A percentile compares a stretch with the other conserved stretches of the same genome.
These are phyloP conservation scores for Tranzscheliella williamsii DNA, from an alignment of 1,284 basidiomycete species.

Conservation along the genomic window DNA sequence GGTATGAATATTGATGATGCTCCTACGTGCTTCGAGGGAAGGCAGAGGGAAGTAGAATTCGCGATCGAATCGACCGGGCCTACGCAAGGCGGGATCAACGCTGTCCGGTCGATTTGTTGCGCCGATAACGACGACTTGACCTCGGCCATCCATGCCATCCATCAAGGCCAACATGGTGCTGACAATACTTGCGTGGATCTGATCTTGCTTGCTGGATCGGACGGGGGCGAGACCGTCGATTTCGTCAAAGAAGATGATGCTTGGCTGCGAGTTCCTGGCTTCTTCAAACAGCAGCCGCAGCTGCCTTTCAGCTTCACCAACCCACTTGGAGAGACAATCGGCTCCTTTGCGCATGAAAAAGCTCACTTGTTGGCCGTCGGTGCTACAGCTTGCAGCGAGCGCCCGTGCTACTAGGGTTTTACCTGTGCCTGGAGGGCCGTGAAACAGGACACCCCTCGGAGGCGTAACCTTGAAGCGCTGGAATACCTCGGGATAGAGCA, in stretches of 20 bases:
- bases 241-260: constrained; percentile 96
- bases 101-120: constrained; percentile 97
- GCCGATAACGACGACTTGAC: constrained; percentile 95
- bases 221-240: constrained; percentile 98
- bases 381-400: constrained; percentile 87
- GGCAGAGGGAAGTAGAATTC: constrained; percentile 98
- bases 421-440: constrained; percentile 60
- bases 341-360: constrained; percentile 99
- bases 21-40: constrained; percentile 77
- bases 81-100: constrained; percentile 89
- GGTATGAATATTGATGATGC: constrained; percentile 91
- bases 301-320: constrained; percentile 97
- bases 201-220: constrained; percentile 95
- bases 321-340: constrained; percentile 98
- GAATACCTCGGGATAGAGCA: constrained; percentile 96
- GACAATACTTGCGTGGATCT: constrained; percentile 97
- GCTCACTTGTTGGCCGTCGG: constrained; percentile 84
- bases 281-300: constrained; percentile 94
- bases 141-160: constrained; percentile 98
- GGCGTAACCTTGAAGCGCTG: constrained; percentile 93
- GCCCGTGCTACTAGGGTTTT: constrained; percentile 72
- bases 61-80: constrained; percentile 94
- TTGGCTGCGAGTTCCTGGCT: constrained; percentile 86
- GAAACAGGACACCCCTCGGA: constrained; percentile 94
- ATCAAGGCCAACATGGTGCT: constrained; percentile 93